These are phyloP conservation scores for Macaranga tanarius DNA, from an alignment of 441 rosid genomes.

Conservation along the genomic window DNA sequence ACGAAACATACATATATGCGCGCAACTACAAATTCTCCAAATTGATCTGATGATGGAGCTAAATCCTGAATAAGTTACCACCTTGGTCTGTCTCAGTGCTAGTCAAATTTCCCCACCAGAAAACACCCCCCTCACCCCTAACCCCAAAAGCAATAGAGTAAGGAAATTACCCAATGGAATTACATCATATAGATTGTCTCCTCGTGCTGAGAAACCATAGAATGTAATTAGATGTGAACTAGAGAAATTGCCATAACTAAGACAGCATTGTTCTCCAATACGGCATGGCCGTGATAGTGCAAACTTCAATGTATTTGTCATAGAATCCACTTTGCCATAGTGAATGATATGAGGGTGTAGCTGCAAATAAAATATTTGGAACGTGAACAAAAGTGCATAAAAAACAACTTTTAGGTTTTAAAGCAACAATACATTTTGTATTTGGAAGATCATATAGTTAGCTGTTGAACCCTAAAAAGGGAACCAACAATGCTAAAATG, in stretches of 20 bases:
- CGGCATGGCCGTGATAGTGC: constrained; percentile 71
- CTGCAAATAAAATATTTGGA: constrained; percentile 37
- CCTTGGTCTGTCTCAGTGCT: not conserved
- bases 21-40: not conserved
- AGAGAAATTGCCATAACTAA: constrained; percentile 84
- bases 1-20: no score
- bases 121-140: no score
- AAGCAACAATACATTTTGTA: not conserved
- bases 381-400: constrained; percentile 7
- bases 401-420: not conserved
- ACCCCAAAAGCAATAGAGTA: not conserved
- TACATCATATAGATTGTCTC: constrained; percentile 77
- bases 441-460: not conserved
- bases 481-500: not conserved
- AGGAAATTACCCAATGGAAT: constrained; percentile 70
- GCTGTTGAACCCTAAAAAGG: not conserved
- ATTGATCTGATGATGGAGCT: not conserved
- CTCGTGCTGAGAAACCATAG: constrained; percentile 80
- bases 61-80: not conserved
- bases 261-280: constrained; percentile 77
- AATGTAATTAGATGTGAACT: constrained; percentile 79
- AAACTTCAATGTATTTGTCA: constrained; percentile 66
- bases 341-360: constrained; percentile 67
- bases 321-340: constrained; percentile 75
- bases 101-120: not conserved